Conservation (phyloP, 1,139 yeast species). For the Blastobotrys serpentis region DNA sequence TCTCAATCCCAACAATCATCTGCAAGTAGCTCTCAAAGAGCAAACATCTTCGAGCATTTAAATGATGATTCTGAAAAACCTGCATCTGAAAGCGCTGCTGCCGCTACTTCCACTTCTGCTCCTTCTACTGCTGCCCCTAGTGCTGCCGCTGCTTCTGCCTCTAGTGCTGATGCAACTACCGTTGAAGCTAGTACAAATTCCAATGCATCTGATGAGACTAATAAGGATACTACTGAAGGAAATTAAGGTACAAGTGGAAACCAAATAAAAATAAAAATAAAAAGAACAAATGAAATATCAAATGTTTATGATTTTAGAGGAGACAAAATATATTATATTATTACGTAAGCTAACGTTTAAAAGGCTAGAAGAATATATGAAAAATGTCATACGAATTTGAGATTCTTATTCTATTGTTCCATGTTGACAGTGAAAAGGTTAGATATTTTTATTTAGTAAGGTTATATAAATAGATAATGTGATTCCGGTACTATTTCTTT, state of each 20-base stretch:
- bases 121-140: conserved; percentile 13
- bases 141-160: conserved; percentile 6
- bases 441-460: no score
- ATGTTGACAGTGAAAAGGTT: no score
- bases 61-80: conserved; percentile 28
- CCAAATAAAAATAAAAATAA: neutral
- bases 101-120: conserved; percentile 13
- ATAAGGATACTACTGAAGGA: neutral
- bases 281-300: conserved; percentile 1
- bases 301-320: conserved; percentile 1
- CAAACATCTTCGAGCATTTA: conserved; percentile 34
- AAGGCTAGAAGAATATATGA: neutral
- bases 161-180: conserved; percentile 1
- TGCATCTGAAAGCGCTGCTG: conserved; percentile 15
- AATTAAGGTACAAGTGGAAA: neutral
- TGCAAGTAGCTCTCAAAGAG: conserved; percentile 23
- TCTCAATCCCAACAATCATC: conserved; percentile 10
- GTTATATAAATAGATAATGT: no score
- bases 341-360: conserved; percentile 1
- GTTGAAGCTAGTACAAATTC: neutral
- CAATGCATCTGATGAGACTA: conserved; percentile 4
- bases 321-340: conserved; percentile 3
- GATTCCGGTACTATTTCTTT: no score
- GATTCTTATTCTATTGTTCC: no score
- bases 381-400: no score